A percentile compares a stretch with the other conserved stretches of the same genome.
Evolutionary conservation across 345 rosid species (phyloP).

Genomic region (Aegle marmelos): DNA sequence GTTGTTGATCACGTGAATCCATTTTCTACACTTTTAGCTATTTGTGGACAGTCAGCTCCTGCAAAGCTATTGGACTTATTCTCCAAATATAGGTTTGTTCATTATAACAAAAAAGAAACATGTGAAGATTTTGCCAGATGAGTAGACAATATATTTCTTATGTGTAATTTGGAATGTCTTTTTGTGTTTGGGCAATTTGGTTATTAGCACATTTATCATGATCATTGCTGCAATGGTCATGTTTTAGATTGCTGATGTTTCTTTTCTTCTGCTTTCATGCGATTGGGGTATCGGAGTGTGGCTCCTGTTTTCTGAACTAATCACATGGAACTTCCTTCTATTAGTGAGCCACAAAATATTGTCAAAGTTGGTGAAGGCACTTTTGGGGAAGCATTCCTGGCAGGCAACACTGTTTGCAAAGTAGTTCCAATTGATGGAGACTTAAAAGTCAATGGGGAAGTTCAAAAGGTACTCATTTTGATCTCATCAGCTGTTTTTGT

Average conservation of each 20-base stretch:
- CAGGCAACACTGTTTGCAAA: constrained; percentile 84
- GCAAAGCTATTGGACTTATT: constrained; percentile 56
- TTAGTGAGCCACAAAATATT: constrained; percentile 68
- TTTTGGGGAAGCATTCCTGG: constrained; percentile 87
- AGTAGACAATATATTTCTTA: not conserved
- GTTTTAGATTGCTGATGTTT: not conserved
- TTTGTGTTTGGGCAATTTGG: not conserved
- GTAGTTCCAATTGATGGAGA: constrained; percentile 97
- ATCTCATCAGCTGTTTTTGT: not conserved
- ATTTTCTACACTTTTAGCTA: constrained; percentile 55
- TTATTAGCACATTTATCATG: not conserved
- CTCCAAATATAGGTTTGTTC: constrained; percentile 74
- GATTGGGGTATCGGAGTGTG: not conserved
- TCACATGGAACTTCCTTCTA: constrained; percentile 17
- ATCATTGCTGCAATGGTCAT: not conserved
- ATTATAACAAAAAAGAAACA: not conserved
- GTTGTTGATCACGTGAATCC: constrained; percentile 46
- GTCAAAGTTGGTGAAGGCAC: constrained; percentile 96
- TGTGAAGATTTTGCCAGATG: not conserved
- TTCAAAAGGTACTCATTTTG: constrained; percentile 65
- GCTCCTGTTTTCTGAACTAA: constrained; percentile 13
- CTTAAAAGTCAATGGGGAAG: constrained; percentile 79
- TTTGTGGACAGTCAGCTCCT: constrained; percentile 68
- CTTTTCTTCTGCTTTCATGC: constrained; percentile 8
- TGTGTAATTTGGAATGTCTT: not conserved